phyloP scores from a whole-genome alignment of 2,329 filamentous ascomycete species.

The Aspergillus cejpii region DNA sequence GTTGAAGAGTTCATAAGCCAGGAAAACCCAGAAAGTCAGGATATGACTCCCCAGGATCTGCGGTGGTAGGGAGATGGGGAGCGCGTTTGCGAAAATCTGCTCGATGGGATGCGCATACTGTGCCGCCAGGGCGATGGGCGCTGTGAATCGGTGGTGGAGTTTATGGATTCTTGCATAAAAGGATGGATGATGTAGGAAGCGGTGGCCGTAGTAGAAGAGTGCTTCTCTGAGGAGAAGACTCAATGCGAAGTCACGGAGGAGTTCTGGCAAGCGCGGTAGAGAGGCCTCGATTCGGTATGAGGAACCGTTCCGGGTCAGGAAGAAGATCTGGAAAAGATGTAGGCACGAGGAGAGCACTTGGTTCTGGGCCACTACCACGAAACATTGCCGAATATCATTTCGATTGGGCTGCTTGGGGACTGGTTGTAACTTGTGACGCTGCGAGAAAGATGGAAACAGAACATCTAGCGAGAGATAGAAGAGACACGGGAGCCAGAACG shows the following conservation, averaged over 20 bases:
- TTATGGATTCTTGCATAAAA: slow-evolving; percentile 52
- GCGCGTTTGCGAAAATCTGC: slow-evolving; percentile 49
- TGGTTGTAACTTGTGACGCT: slow-evolving; percentile 51
- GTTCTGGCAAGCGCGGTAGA: slow-evolving; percentile 34
- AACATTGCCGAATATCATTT: slow-evolving; percentile 43
- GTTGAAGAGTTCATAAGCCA: slow-evolving; percentile 46
- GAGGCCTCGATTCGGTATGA: slow-evolving; percentile 37
- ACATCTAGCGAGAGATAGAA: slow-evolving; percentile 42
- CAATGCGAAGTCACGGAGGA: slow-evolving; percentile 40
- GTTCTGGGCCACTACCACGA: slow-evolving; percentile 44
- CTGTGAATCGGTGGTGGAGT: slow-evolving; percentile 51
- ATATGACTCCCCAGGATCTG: slow-evolving; percentile 45
- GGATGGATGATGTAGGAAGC: slow-evolving; percentile 45
- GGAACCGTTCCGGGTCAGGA: slow-evolving; percentile 16
- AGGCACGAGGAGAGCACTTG: slow-evolving; percentile 40
- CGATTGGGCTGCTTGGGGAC: slow-evolving; percentile 45
- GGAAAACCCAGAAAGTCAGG: slow-evolving; percentile 48
- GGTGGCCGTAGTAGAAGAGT: slow-evolving; percentile 53
- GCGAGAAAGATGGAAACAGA: slow-evolving; percentile 45
- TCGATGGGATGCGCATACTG: slow-evolving; percentile 55
- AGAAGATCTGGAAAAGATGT: slow-evolving; percentile 22
- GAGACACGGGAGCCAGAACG: slow-evolving; percentile 25
- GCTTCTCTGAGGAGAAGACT: slow-evolving; percentile 44
- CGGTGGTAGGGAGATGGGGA: slow-evolving; percentile 49
- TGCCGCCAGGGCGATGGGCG: slow-evolving; percentile 50